Base-by-base conservation (phyloP, 1,139 yeast genomes). In the Hansenula lynferdii region DNA sequence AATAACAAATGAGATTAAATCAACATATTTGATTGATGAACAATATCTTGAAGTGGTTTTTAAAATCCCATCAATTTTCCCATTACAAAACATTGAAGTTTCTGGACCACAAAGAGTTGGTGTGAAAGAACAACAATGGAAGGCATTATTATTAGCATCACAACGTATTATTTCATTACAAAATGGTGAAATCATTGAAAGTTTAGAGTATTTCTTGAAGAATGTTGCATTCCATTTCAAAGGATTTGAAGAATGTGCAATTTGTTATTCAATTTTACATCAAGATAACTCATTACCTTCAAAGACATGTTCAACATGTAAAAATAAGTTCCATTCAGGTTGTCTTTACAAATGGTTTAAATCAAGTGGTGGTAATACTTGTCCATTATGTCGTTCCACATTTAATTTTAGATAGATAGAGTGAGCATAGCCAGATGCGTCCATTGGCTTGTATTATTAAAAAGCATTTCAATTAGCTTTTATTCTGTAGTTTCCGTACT, bases 301-400 rank as follows among this genome's bases (percentile, higher is more conserved):
- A 27, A 90, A 89, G 63, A 75, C 74, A 6, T 92, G 99, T 63
- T 70, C 83, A 12, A 89, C 96, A 0, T 92, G 99, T 70, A 79
- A 79, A 54, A 90, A 94, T 67, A 86, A 84, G 61, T 92, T 90
- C 70, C 99, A 92, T 60, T 83, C 96, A n/a, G 96, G 94, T 10
- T 92, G 99, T 70, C 70, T 92, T 41, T 90, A 87, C 69, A 85
- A 90, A 60, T 92, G 99, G 99, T 92, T 92, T 64, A 86, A 87
- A 68, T 87, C 95, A 51, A 86, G 96, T 15, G 94, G 94, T 33
- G 75, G 85, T 41, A 83, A 87, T 49, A 83, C 95, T 2, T 92
- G 99, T 67, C 98, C 99, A 31, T 69, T 92, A 54, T 92, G 99
- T 64, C 81, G 98, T 58, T 38, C 54, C 1, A 42, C 50, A 0